A percentile compares a stretch with the other conserved stretches of the same genome.
phyloP scores from a whole-genome alignment of 2,329 filamentous ascomycete species.

The Teratosphaeriaceae sp. region DNA sequence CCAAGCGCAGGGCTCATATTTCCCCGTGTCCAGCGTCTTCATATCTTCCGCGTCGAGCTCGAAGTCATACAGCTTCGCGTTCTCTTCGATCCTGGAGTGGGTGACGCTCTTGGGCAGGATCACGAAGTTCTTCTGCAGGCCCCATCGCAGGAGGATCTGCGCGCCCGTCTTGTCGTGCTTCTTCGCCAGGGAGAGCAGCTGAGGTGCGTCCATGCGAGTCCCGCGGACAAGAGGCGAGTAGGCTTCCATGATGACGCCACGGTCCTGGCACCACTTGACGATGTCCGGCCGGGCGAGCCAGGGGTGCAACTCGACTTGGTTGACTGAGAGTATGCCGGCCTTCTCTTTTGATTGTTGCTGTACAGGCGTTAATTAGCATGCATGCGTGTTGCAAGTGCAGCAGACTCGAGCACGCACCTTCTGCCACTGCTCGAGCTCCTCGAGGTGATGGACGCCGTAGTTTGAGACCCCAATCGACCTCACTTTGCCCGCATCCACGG shows the following conservation, averaged over 20 bases:
- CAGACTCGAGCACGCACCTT: conserved; percentile 26
- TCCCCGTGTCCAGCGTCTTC: conserved; percentile 46
- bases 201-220: conserved; percentile 46
- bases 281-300: conserved; percentile 80
- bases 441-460: conserved; percentile 49
- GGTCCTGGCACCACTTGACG: conserved; percentile 63
- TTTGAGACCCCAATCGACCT: conserved; percentile 49
- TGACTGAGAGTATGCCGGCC: conserved; percentile 69
- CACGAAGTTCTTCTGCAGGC: conserved; percentile 55
- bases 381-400: not conserved
- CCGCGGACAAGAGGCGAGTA: conserved; percentile 38
- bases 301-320: conserved; percentile 85
- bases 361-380: not conserved
- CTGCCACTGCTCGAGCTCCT: conserved; percentile 49
- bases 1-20: conserved; percentile 47
- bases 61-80: conserved; percentile 54
- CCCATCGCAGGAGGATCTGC: conserved; percentile 57
- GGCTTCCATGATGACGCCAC: conserved; percentile 42
- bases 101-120: conserved; percentile 55
- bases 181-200: conserved; percentile 44
- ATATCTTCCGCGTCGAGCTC: conserved; percentile 53
- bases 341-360: conserved; percentile 42
- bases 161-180: conserved; percentile 53
- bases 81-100: conserved; percentile 54
- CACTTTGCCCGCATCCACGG: conserved; percentile 45